Percentiles rank a stretch among this genome's conserved stretches.
phyloP scores from a whole-genome alignment of 1,284 basidiomycete genomes.

The Cryptococcus maquisensis region DNA sequence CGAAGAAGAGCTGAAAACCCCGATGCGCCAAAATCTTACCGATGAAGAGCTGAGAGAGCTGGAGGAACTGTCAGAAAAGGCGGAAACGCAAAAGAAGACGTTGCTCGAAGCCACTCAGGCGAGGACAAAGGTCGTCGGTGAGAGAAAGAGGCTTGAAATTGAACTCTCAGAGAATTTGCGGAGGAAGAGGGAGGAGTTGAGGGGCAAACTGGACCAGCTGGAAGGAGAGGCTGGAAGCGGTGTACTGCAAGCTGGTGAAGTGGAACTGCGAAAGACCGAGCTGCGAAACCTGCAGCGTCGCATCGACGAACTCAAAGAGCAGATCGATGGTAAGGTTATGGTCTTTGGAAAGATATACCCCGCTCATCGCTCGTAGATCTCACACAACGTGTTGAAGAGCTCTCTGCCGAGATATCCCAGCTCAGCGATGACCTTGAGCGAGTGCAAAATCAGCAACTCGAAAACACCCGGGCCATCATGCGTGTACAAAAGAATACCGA shows the following conservation, averaged over 20 bases:
- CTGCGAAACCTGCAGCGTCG: conserved; percentile 61
- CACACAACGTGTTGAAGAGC: conserved; percentile 56
- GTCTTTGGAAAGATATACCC: background rate
- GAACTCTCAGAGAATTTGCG: conserved; percentile 86
- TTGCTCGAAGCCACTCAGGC: conserved; percentile 65
- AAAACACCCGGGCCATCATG: conserved; percentile 78
- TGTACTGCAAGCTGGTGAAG: conserved; percentile 56
- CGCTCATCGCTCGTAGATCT: conserved; percentile 32
- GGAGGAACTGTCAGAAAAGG: conserved; percentile 66
- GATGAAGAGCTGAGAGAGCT: conserved; percentile 68
- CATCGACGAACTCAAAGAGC: conserved; percentile 62
- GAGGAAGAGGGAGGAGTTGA: conserved; percentile 71
- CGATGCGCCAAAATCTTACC: conserved; percentile 70
- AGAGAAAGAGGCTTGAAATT: conserved; percentile 79
- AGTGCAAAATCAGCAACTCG: conserved; percentile 72
- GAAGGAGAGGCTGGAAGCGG: conserved; percentile 59
- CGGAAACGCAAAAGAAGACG: conserved; percentile 67
- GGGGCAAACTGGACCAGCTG: conserved; percentile 70
- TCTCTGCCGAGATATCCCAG: conserved; percentile 63
- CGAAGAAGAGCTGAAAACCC: conserved; percentile 67
- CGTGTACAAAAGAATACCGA: conserved; percentile 92
- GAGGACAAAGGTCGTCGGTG: conserved; percentile 71
- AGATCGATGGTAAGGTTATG: conserved; percentile 58
- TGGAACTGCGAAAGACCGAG: conserved; percentile 66
- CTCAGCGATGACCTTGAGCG: conserved; percentile 66